phyloP scores from a whole-genome alignment of 768 basidiomycete genomes.

The Suillus bovinus region DNA sequence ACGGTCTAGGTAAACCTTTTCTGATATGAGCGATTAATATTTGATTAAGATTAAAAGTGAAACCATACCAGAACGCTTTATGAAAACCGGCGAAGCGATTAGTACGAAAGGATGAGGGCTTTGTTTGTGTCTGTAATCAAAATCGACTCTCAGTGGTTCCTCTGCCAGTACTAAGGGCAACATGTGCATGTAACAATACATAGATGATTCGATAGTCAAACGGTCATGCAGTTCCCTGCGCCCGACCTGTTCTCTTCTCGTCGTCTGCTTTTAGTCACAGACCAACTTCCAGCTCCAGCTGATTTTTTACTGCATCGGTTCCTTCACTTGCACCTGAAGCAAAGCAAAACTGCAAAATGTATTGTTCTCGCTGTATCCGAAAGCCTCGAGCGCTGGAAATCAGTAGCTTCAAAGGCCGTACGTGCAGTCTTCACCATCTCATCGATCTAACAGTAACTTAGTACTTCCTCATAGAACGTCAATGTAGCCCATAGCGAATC shows the following conservation, averaged over 20 bases:
- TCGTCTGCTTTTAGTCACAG: slow-evolving; percentile 63
- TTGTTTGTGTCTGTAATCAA: not conserved
- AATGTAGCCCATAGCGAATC: slow-evolving; percentile 38
- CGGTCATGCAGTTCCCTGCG: slow-evolving; percentile 49
- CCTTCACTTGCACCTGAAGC: slow-evolving; percentile 54
- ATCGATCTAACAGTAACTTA: slow-evolving; percentile 12
- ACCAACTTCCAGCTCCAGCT: slow-evolving; percentile 67
- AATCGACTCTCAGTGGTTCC: too few species aligned
- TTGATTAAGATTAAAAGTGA: not conserved
- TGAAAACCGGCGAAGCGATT: not conserved
- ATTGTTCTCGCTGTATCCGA: slow-evolving; percentile 62
- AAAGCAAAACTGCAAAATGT: slow-evolving; percentile 33
- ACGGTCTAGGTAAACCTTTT: not conserved
- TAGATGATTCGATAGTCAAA: not conserved
- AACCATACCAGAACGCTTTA: not conserved
- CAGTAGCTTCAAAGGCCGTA: slow-evolving; percentile 64
- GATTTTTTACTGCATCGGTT: slow-evolving; percentile 69
- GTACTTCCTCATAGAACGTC: slow-evolving; percentile 26
- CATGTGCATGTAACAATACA: not conserved
- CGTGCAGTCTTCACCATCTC: slow-evolving; percentile 24
- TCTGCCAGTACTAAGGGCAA: not conserved
- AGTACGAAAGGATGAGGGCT: not conserved
- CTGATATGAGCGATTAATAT: not conserved
- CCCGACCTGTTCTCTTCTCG: slow-evolving; percentile 50
- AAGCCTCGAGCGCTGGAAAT: slow-evolving; percentile 58